A percentile compares a stretch with the other conserved stretches of the same genome.
Conservation (phyloP, 495 filamentous ascomycete genomes). For the Aspergillus hancockii region DNA sequence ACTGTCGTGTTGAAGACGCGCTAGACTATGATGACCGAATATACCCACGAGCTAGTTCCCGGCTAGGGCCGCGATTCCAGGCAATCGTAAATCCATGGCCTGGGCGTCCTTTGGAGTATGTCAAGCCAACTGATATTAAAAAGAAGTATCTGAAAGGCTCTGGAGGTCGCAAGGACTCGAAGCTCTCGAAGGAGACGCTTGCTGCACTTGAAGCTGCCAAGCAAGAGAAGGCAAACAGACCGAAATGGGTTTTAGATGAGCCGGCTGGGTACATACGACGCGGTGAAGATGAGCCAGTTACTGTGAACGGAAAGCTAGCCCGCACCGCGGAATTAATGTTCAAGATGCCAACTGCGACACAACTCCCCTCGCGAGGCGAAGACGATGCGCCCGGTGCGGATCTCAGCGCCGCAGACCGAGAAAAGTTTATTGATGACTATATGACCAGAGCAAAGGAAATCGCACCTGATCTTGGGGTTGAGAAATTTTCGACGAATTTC, state of each 20-base stretch:
- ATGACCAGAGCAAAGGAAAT: constrained; percentile 66
- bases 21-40: constrained; percentile 98
- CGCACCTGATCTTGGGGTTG: constrained; percentile 63
- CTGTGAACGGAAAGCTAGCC: constrained; percentile 49
- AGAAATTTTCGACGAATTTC: constrained; percentile 77
- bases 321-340: constrained; percentile 56
- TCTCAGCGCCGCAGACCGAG: constrained; percentile 43
- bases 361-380: constrained; percentile 48
- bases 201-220: constrained; percentile 82
- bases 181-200: constrained; percentile 73
- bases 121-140: constrained; percentile 84
- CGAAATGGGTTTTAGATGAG: constrained; percentile 92
- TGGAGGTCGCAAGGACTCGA: constrained; percentile 67
- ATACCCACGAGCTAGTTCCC: constrained; percentile 92
- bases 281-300: constrained; percentile 69
- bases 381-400: constrained; percentile 46
- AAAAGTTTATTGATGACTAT: constrained; percentile 68
- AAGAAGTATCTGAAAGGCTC: constrained; percentile 66
- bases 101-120: constrained; percentile 81
- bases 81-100: constrained; percentile 82
- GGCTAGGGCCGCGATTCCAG: constrained; percentile 89
- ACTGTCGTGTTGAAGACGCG: constrained; percentile 94
- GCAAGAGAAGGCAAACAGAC: constrained; percentile 71
- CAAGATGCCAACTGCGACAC: constrained; percentile 51
- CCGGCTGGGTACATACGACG: constrained; percentile 81